Base-by-base conservation (phyloP, 2,329 filamentous ascomycete genomes). In the Phaeosphaeriaceae sp. region DNA sequence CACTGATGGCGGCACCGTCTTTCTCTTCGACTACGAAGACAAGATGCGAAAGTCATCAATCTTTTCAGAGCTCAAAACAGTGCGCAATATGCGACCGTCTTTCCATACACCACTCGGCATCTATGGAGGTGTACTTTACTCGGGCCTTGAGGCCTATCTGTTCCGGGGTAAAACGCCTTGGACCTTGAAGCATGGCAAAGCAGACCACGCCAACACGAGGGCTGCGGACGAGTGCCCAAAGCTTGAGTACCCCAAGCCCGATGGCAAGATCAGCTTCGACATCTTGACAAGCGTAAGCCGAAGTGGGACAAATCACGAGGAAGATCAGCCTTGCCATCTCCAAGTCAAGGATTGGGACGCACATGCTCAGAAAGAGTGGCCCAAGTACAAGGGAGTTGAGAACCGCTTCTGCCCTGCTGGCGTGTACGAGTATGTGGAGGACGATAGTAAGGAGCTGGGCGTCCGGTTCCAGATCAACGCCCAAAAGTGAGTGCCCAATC, bases 341-440 rank as follows among this genome's bases (percentile, higher is more conserved):
- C 92, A 97, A 79, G 94, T 99, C 66, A 87, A 91, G 78, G 93
- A 99, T 79, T 97, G 93, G 93, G 93, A 97, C 70, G 88, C 89
- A 73, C 95, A 99, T 80, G 90, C 92, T 1, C 83, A 89, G 62
- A 87, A 88, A 76, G 89, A 92, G 52, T 99, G 89, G 82, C 95
- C 95, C 21, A 85, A 86, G 62, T 99, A 91, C 80, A 90, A 97
- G 83, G 95, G 95, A 10, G 76, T 99, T 4, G 95, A 99, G 84
- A 97, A 96, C 77, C 85, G 95, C 20, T 99, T 99, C 83, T 99
- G 95, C 76, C 95, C 95, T 19, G 95, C 95, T 0, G 95, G 93
- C 15, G 95, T 99, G 65, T 99, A 99, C 73, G 95, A 99, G 78
- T 99, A 99, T 78, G 88, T 98, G 9, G 95, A 99, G 81, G 95